These are phyloP conservation scores for Corchorus capsularis DNA, from an alignment of 345 rosid species.

Conservation along the genomic window DNA sequence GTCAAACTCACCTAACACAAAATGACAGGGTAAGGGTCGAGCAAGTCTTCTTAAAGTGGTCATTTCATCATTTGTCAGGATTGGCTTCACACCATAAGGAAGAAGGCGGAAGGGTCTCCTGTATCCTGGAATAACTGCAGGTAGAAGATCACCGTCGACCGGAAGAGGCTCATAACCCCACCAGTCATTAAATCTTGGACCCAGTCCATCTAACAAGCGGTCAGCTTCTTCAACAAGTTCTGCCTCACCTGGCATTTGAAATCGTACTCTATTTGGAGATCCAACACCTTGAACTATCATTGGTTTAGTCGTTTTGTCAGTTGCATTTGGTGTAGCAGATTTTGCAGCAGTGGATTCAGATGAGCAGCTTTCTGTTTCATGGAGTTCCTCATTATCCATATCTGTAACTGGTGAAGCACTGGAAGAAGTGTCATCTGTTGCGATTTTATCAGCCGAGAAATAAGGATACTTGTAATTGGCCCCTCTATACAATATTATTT, in stretches of 20 bases:
- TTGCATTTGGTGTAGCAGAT: constrained; percentile 29
- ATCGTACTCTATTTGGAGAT: constrained; percentile 69
- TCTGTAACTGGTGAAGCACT: constrained; percentile 30
- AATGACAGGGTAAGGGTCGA: constrained; percentile 87
- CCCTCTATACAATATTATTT: constrained; percentile 82
- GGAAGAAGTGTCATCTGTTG: constrained; percentile 26
- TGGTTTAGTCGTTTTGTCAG: constrained; percentile 33
- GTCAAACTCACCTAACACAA: constrained; percentile 64
- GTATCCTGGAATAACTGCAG: constrained; percentile 73
- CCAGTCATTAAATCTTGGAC: constrained; percentile 90
- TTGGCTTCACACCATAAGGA: constrained; percentile 81
- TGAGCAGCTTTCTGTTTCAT: constrained; percentile 28
- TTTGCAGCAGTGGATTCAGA: constrained; percentile 25
- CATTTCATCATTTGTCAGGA: constrained; percentile 89
- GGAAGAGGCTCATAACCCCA: constrained; percentile 97
- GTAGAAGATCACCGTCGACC: constrained; percentile 89
- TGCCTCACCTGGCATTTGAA: constrained; percentile 79
- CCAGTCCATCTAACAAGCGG: constrained; percentile 75
- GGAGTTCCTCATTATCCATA: constrained; percentile 30
- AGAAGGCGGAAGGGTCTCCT: constrained; percentile 92
- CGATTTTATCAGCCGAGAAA: constrained; percentile 47
- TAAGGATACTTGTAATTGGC: constrained; percentile 79
- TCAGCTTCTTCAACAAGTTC: constrained; percentile 78
- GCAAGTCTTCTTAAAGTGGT: constrained; percentile 87
- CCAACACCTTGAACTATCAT: constrained; percentile 66